Percentiles rank a stretch among this genome's conserved stretches.
Conservation (phyloP, 2,329 filamentous ascomycete genomes). For the Ustulina deusta region DNA sequence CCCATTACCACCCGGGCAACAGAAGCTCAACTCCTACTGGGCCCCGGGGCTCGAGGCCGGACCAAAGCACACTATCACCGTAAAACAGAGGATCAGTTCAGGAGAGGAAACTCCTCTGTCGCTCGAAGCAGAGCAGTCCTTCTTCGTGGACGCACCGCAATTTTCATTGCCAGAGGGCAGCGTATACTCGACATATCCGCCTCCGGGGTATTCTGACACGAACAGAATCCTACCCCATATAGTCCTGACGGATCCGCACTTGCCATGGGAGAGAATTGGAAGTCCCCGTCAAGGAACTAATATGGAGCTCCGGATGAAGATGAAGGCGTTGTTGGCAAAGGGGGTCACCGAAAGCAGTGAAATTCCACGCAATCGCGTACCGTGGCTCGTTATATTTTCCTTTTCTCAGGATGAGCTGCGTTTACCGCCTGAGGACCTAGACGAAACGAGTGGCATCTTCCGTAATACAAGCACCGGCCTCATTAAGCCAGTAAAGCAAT, state of each 20-base stretch:
- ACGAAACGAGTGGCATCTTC: slow-evolving; percentile 36
- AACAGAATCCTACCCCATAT: slow-evolving; percentile 57
- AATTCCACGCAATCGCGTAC: slow-evolving; percentile 42
- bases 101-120: not conserved
- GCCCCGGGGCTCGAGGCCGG: slow-evolving; percentile 40
- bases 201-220: slow-evolving; percentile 53
- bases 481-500: slow-evolving; percentile 36
- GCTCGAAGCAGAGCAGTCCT: slow-evolving; percentile 45
- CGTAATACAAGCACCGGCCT: slow-evolving; percentile 34
- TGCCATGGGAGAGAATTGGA: slow-evolving; percentile 57
- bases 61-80: slow-evolving; percentile 21
- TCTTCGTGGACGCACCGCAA: slow-evolving; percentile 54
- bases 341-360: not conserved
- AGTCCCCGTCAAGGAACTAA: slow-evolving; percentile 33
- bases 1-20: slow-evolving; percentile 35
- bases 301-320: slow-evolving; percentile 15
- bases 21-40: slow-evolving; percentile 43
- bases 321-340: slow-evolving; percentile 4
- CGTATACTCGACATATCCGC: slow-evolving; percentile 57
- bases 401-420: slow-evolving; percentile 56
- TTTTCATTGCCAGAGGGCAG: slow-evolving; percentile 51
- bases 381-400: slow-evolving; percentile 57
- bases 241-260: slow-evolving; percentile 57
- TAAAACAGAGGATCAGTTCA: slow-evolving; percentile 18
- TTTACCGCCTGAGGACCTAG: slow-evolving; percentile 11